Percentiles rank a stretch among this genome's conserved stretches.
These are phyloP conservation scores for Coniella vitis DNA, from an alignment of 2,329 filamentous ascomycete species.

Conservation along the genomic window DNA sequence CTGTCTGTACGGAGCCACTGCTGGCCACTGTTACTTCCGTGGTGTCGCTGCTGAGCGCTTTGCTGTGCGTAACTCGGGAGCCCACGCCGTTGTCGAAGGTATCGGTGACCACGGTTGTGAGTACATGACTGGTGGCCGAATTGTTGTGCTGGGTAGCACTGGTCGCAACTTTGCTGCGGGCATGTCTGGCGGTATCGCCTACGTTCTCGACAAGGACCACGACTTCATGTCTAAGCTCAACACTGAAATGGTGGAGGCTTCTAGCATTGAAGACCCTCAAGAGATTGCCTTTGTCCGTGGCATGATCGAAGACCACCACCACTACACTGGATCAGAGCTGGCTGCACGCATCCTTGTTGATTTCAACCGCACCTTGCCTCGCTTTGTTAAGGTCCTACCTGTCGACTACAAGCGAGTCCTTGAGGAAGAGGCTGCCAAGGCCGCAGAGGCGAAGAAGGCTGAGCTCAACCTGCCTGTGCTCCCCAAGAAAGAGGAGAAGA, in stretches of 20 bases:
- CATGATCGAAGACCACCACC: slow-evolving; percentile 92
- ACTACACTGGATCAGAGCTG: slow-evolving; percentile 94
- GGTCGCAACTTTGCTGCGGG: slow-evolving; percentile 96
- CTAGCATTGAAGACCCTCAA: slow-evolving; percentile 71
- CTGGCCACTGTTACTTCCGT: slow-evolving; percentile 90
- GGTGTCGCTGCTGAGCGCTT: slow-evolving; percentile 95
- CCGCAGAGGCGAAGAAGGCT: slow-evolving; percentile 74
- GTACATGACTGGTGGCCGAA: slow-evolving; percentile 96
- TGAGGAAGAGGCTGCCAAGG: slow-evolving; percentile 77
- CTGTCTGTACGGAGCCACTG: slow-evolving; percentile 89
- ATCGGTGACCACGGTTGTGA: slow-evolving; percentile 95
- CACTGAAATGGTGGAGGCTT: slow-evolving; percentile 93
- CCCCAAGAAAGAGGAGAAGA: slow-evolving; percentile 59
- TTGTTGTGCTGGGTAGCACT: slow-evolving; percentile 79
- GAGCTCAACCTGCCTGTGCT: slow-evolving; percentile 76
- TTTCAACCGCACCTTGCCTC: slow-evolving; percentile 83
- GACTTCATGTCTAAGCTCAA: slow-evolving; percentile 94
- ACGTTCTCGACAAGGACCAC: slow-evolving; percentile 80
- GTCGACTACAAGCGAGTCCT: slow-evolving; percentile 95
- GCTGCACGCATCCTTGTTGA: slow-evolving; percentile 91
- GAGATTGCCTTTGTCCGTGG: slow-evolving; percentile 89
- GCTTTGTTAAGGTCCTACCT: slow-evolving; percentile 89
- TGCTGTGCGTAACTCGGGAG: slow-evolving; percentile 92
- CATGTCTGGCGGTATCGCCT: slow-evolving; percentile 98
- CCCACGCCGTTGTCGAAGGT: slow-evolving; percentile 92